A percentile compares a stretch with the other conserved stretches of the same genome.
Conservation (phyloP, 192 early-diverging fungal genomes). For the Podila epicladia region DNA sequence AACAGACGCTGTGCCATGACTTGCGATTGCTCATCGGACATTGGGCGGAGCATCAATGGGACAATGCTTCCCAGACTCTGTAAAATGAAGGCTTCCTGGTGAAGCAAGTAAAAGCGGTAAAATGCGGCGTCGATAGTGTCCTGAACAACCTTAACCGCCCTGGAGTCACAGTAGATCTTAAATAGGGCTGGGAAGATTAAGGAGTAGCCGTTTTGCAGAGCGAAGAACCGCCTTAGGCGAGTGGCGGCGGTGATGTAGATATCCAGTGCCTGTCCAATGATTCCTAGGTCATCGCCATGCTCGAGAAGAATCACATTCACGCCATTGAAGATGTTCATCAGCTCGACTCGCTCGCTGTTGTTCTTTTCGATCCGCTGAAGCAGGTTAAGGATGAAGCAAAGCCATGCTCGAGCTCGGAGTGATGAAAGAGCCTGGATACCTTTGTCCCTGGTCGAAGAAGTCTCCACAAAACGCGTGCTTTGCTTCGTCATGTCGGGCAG, state of each 20-base stretch:
- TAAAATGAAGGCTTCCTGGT: constrained; percentile 67
- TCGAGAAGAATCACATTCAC: constrained; percentile 61
- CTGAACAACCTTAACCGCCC: constrained; percentile 35
- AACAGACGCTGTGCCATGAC: constrained; percentile 58
- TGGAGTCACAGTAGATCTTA: constrained; percentile 63
- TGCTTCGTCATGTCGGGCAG: constrained; percentile 51
- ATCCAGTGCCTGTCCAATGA: constrained; percentile 60
- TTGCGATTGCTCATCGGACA: constrained; percentile 41
- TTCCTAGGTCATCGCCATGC: constrained; percentile 58
- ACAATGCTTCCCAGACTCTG: constrained; percentile 63
- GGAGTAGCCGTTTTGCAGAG: constrained; percentile 60
- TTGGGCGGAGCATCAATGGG: constrained; percentile 55
- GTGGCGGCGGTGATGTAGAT: constrained; percentile 59
- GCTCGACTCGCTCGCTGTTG: constrained; percentile 59
- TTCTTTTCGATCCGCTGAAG: constrained; percentile 59
- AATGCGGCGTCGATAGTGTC: constrained; percentile 59
- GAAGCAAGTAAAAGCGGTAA: constrained; percentile 61
- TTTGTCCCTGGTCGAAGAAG: neutral
- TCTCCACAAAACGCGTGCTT: neutral
- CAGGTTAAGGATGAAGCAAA: constrained; percentile 60
- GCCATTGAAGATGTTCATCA: constrained; percentile 57
- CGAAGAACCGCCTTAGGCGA: constrained; percentile 61
- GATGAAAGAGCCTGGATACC: constrained; percentile 42
- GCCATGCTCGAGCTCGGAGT: constrained; percentile 62
- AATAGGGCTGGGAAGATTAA: constrained; percentile 63